Evolutionary conservation across 257 asterid species (phyloP), one percentile per base, ranked within the genome.

Genomic region (Thymus quinquecostatus): DNA sequence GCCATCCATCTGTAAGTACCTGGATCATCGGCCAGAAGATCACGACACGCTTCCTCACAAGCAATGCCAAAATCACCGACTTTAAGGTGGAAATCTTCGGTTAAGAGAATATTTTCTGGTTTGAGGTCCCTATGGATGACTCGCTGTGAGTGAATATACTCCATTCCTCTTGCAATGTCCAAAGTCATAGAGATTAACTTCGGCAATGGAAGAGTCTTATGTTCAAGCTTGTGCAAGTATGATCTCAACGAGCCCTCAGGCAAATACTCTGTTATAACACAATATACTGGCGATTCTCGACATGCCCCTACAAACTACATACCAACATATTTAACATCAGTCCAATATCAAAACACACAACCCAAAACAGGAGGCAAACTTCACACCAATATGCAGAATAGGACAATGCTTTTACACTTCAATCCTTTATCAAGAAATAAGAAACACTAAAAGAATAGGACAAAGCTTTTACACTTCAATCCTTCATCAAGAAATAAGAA

Each of bases 1-100:
- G 96, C 96, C 96, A 89, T 89, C 96, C 96, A 89, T 32, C 96
- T 91, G 58, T 86, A 89, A 48, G 96, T 86, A 13, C 96, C 96
- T 0, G 95, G 92, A 54, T 87, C 95, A 77, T 89, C 94, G 3
- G 83, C 84, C 53, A 89, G 66, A 48, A 79, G 80, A 75, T 89
- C 94, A 78, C 96, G 86, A 45, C 73, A 71, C 2, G 85, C 89
- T 74, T 84, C 89, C 77, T 90, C 89, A 30, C 96, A 90, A 33
- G 91, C 92, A 60, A 84, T 88, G 13, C 95, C 96, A 58, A 90
- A 88, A 68, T 90, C 95, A 5, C 96, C 96, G 67, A 90, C 70
- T 78, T 86, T 88, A 38, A 88, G 76, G 64, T 72, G 89, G 57
- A 84, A 82, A 75, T 88, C 86, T 44, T 86, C 75, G 5, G 85